A percentile compares a stretch with the other conserved stretches of the same genome.
Conservation (phyloP, 1,284 basidiomycete genomes). For the Thelephora terrestris region DNA sequence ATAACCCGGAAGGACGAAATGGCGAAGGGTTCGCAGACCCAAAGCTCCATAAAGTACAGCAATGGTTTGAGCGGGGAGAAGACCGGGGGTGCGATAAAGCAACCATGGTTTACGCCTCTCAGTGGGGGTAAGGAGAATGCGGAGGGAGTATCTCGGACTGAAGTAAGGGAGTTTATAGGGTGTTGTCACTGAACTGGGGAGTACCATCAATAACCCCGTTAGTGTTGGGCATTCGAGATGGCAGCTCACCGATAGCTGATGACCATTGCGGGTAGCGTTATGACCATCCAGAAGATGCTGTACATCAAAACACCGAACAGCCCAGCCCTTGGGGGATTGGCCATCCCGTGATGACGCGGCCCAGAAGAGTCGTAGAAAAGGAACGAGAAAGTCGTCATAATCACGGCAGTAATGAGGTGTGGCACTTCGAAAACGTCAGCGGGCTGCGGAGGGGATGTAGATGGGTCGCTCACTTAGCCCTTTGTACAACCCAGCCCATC, state of each 20-base stretch:
- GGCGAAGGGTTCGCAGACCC: constrained; percentile 56
- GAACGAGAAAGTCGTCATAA: constrained; percentile 48
- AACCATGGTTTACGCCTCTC: constrained; percentile 75
- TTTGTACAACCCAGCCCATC: constrained; percentile 76
- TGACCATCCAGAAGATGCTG: constrained; percentile 56
- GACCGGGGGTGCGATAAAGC: constrained; percentile 77
- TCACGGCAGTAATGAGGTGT: constrained; percentile 49
- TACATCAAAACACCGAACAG: constrained; percentile 54
- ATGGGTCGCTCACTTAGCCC: constrained; percentile 53
- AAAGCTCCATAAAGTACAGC: constrained; percentile 63
- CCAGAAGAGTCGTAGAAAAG: constrained; percentile 23
- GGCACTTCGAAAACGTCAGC: constrained; percentile 42
- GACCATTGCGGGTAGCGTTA: constrained; percentile 72
- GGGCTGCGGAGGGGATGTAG: background rate
- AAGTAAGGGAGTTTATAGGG: constrained; percentile 72
- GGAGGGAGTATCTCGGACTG: constrained; percentile 50
- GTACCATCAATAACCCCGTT: background rate
- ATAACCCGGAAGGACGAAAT: constrained; percentile 50
- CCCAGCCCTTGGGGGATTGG: constrained; percentile 62
- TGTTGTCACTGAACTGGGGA: constrained; percentile 69
- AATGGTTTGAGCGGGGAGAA: constrained; percentile 57
- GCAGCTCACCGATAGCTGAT: constrained; percentile 64
- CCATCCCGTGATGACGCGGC: constrained; percentile 49
- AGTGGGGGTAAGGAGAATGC: constrained; percentile 71
- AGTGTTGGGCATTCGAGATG: constrained; percentile 1